These are phyloP conservation scores for Phytophthora gonapodyides DNA, from an alignment of 352 stramenopile species.

Conservation along the genomic window DNA sequence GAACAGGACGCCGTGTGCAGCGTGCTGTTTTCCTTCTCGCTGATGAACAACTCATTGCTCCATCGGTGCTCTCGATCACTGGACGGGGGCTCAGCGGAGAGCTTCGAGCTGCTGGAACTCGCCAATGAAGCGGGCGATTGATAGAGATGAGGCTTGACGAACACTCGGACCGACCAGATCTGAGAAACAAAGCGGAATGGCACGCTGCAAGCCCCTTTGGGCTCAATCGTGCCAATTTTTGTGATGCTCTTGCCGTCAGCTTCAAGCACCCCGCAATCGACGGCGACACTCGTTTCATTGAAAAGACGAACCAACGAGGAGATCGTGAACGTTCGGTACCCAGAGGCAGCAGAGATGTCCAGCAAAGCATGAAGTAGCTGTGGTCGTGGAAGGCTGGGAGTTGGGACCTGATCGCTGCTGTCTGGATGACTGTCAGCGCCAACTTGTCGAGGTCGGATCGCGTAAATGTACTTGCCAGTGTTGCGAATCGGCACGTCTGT, in stretches of 20 bases:
- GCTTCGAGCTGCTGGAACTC: conserved; percentile 6
- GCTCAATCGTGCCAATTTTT: conserved; percentile 64
- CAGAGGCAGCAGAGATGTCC: conserved; percentile 72
- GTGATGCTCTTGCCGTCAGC: conserved; percentile 64
- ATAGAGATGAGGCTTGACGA: conserved; percentile 59
- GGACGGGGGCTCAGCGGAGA: conserved; percentile 22
- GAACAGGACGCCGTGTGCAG: conserved; percentile 71
- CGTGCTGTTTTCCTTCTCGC: conserved; percentile 60
- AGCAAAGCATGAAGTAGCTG: conserved; percentile 67
- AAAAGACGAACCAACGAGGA: conserved; percentile 81
- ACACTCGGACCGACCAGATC: conserved; percentile 59
- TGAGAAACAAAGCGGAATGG: conserved; percentile 66
- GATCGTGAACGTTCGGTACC: conserved; percentile 77
- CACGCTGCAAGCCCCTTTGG: conserved; percentile 62
- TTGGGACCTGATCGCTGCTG: conserved; percentile 18
- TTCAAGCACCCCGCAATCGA: conserved; percentile 65
- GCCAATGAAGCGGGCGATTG: conserved; percentile 3
- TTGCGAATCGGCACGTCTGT: conserved; percentile 81
- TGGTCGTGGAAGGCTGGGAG: conserved; percentile 5
- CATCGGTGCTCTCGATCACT: conserved; percentile 62
- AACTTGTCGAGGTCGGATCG: conserved; percentile 43
- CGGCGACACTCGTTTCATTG: conserved; percentile 64
- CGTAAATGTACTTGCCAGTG: conserved; percentile 79
- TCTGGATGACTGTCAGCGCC: neutral
- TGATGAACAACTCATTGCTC: conserved; percentile 84